phyloP scores from a whole-genome alignment of 192 early-diverging fungal genomes.

The Coemansia sp. region DNA sequence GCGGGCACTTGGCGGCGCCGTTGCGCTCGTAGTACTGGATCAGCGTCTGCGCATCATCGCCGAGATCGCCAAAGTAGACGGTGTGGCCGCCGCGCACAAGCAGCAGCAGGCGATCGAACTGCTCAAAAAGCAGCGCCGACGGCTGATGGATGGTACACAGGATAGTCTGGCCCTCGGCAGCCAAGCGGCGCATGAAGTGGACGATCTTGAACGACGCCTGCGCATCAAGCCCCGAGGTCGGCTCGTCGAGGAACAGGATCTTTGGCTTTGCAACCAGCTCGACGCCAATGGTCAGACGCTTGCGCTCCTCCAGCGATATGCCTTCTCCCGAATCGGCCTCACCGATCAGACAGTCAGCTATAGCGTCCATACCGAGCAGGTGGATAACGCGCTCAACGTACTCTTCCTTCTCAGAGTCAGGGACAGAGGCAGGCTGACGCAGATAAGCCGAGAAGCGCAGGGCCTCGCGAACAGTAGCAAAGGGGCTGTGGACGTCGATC shows the following conservation, averaged over 20 bases:
- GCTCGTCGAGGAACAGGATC: conserved; percentile 87
- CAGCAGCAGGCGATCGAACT: conserved; percentile 82
- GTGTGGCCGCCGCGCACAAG: conserved; percentile 77
- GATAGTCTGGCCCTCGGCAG: conserved; percentile 67
- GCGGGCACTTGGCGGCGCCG: conserved; percentile 66
- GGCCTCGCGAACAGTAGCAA: conserved; percentile 67
- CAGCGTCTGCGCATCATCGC: conserved; percentile 62
- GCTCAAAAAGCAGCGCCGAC: conserved; percentile 77
- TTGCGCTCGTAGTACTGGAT: conserved; percentile 73
- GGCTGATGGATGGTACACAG: conserved; percentile 89
- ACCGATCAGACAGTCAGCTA: conserved; percentile 74
- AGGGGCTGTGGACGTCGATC: conserved; percentile 75
- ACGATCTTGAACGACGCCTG: conserved; percentile 76
- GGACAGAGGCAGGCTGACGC: conserved; percentile 65
- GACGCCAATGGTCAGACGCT: conserved; percentile 81
- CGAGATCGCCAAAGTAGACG: conserved; percentile 82
- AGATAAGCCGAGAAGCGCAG: conserved; percentile 66
- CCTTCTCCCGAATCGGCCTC: conserved; percentile 68
- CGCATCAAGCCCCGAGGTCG: conserved; percentile 81
- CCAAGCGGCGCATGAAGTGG: conserved; percentile 68
- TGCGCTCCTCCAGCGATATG: conserved; percentile 86
- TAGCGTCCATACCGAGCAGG: conserved; percentile 71
- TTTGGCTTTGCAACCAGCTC: conserved; percentile 80
- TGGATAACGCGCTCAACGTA: conserved; percentile 77
- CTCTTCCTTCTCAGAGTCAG: conserved; percentile 64